A percentile compares a stretch with the other conserved stretches of the same genome.
Conservation (phyloP, 345 rosid genomes). For the Arabidopsis arenosa region DNA sequence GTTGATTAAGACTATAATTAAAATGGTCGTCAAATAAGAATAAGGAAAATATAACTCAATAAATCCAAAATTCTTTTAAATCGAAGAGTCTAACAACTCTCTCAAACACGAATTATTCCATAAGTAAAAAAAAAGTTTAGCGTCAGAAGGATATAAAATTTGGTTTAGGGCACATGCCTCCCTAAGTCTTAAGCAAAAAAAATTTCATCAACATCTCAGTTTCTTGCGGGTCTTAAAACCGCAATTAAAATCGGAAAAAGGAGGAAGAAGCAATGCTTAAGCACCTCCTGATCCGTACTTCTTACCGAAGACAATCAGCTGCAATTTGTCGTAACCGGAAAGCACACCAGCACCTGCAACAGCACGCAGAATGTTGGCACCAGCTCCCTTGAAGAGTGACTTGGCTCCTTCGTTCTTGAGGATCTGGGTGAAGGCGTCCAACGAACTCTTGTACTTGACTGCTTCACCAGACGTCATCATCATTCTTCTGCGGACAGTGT, state of each 20-base stretch:
- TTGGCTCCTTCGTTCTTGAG: conserved; percentile 78
- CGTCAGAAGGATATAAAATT: conserved; percentile 27
- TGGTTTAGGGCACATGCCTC: conserved; percentile 23
- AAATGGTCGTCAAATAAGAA: too few species aligned
- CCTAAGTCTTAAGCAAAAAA: conserved; percentile 25
- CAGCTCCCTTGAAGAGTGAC: conserved; percentile 92
- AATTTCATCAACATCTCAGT: conserved; percentile 42
- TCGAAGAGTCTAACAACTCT: conserved; percentile 15
- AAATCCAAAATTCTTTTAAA: conserved; percentile 15
- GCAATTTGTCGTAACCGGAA: conserved; percentile 87
- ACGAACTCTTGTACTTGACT: conserved; percentile 82
- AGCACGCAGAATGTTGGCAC: conserved; percentile 88
- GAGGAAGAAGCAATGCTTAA: conserved; percentile 22
- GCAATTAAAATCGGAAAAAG: conserved; percentile 22
- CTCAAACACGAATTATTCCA: conserved; percentile 36
- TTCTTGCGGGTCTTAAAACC: conserved; percentile 18
- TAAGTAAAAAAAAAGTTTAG: background rate
- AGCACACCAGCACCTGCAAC: conserved; percentile 95
- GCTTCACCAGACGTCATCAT: conserved; percentile 97
- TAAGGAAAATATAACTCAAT: background rate
- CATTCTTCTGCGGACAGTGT: conserved; percentile 94
- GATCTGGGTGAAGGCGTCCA: conserved; percentile 73
- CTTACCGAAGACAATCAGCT: conserved; percentile 78
- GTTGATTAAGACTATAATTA: too few species aligned
- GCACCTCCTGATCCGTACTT: conserved; percentile 82